phyloP scores from a whole-genome alignment of 1,139 yeast species.

The Pneumocystis oryctolagi region DNA sequence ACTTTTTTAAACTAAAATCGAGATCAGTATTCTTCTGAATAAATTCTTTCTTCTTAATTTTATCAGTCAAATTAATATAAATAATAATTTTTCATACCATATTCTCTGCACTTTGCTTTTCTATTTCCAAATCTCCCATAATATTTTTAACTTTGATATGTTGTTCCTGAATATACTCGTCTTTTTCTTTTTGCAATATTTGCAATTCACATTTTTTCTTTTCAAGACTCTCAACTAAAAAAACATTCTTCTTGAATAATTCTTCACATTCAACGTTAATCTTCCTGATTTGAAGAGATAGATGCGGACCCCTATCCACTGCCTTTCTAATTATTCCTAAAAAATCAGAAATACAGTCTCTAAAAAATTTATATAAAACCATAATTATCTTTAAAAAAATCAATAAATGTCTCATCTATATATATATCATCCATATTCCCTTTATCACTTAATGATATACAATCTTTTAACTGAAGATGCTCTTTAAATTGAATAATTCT shows the following conservation, averaged over 20 bases:
- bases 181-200: slow-evolving; percentile 13
- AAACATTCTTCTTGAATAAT: background rate
- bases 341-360: background rate
- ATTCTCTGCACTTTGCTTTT: background rate
- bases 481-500: slow-evolving; percentile 62
- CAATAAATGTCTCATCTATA: slow-evolving; percentile 39
- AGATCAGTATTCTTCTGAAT: slow-evolving; percentile 4
- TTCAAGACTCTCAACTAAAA: background rate
- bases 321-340: slow-evolving; percentile 7
- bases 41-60: slow-evolving; percentile 2
- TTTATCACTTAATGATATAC: slow-evolving; percentile 38
- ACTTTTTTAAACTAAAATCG: background rate
- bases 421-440: slow-evolving; percentile 63
- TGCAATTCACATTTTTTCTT: slow-evolving; percentile 2
- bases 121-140: slow-evolving; percentile 5
- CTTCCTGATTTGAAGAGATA: background rate
- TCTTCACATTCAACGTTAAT: background rate
- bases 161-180: slow-evolving; percentile 9
- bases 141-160: slow-evolving; percentile 10
- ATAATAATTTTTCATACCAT: slow-evolving; percentile 1
- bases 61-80: background rate
- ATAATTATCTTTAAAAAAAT: slow-evolving; percentile 53
- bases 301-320: slow-evolving; percentile 6
- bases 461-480: slow-evolving; percentile 36
- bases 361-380: slow-evolving; percentile 17